A percentile compares a stretch with the other conserved stretches of the same genome.
phyloP scores from a whole-genome alignment of 2,329 filamentous ascomycete genomes.

The Tolypocladium sp. region DNA sequence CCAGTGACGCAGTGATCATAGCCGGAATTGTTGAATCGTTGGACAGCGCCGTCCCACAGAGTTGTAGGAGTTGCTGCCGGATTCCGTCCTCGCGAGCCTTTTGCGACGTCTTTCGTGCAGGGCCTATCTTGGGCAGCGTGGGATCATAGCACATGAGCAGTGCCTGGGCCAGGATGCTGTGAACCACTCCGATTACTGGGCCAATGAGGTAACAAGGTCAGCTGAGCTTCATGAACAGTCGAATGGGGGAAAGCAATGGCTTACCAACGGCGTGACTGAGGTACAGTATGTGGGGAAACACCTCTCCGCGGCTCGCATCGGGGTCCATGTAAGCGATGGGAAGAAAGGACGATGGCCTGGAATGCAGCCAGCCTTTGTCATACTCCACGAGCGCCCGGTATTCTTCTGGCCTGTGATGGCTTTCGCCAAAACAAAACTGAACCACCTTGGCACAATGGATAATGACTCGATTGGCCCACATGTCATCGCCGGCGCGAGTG shows the following conservation, averaged over 20 bases:
- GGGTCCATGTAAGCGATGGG: slow-evolving; percentile 40
- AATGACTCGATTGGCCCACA: slow-evolving; percentile 53
- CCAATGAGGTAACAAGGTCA: not conserved
- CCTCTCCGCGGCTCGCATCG: slow-evolving; percentile 19
- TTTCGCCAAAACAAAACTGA: slow-evolving; percentile 49
- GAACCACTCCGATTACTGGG: slow-evolving; percentile 48
- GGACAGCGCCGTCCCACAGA: slow-evolving; percentile 50
- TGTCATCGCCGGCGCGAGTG: slow-evolving; percentile 37
- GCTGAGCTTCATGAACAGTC: accelerated
- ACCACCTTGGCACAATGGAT: slow-evolving; percentile 55
- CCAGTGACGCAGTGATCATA: slow-evolving; percentile 47
- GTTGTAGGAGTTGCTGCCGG: slow-evolving; percentile 35
- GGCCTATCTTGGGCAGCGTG: slow-evolving; percentile 38
- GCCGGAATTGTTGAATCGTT: slow-evolving; percentile 47
- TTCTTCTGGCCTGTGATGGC: slow-evolving; percentile 15
- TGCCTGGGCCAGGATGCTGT: slow-evolving; percentile 48
- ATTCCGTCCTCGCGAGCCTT: slow-evolving; percentile 29
- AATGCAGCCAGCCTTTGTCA: slow-evolving; percentile 34
- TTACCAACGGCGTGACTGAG: slow-evolving; percentile 43
- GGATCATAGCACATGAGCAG: slow-evolving; percentile 49
- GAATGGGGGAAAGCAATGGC: slow-evolving; percentile 6
- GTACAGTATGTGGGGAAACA: slow-evolving; percentile 51
- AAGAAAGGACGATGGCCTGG: slow-evolving; percentile 39
- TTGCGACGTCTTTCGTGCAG: slow-evolving; percentile 17
- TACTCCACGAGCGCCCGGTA: slow-evolving; percentile 38